phyloP scores from a whole-genome alignment of 176 grass and related monocot species.

The Aechmea fasciata region DNA sequence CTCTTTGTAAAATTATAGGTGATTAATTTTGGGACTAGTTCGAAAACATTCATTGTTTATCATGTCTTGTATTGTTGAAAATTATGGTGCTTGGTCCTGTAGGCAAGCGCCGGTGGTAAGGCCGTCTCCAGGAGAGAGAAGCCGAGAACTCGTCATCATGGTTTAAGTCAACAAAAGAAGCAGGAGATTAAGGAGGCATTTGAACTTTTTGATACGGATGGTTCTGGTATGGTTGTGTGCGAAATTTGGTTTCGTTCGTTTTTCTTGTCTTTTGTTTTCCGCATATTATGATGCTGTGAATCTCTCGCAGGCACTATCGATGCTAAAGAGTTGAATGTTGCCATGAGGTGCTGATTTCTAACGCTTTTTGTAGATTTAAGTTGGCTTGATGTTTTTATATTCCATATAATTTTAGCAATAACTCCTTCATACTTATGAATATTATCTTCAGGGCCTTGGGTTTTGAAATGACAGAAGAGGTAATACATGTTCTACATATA shows the following conservation, averaged over 20 bases:
- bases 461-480: conserved; percentile 73
- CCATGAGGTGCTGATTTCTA: conserved; percentile 46
- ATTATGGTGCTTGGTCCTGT: not conserved
- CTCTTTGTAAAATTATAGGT: not conserved
- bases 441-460: conserved; percentile 53
- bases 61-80: conserved; percentile 4
- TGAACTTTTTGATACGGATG: conserved; percentile 70
- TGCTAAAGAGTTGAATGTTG: conserved; percentile 52
- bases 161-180: conserved; percentile 39
- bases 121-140: conserved; percentile 14
- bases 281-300: not conserved
- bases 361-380: not conserved
- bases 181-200: conserved; percentile 80
- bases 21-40: not conserved
- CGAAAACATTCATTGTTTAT: conserved; percentile 10
- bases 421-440: not conserved
- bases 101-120: conserved; percentile 23
- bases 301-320: conserved; percentile 53
- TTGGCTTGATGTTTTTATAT: not conserved
- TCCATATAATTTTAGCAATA: not conserved
- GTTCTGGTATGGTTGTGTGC: conserved; percentile 40
- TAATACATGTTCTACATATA: conserved; percentile 13
- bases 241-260: not conserved
- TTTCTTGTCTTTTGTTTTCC: not conserved
- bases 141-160: conserved; percentile 12